Evolutionary conservation across 2,329 filamentous ascomycete genomes (phyloP).

Genomic region (Fusarium odoratissimum): DNA sequence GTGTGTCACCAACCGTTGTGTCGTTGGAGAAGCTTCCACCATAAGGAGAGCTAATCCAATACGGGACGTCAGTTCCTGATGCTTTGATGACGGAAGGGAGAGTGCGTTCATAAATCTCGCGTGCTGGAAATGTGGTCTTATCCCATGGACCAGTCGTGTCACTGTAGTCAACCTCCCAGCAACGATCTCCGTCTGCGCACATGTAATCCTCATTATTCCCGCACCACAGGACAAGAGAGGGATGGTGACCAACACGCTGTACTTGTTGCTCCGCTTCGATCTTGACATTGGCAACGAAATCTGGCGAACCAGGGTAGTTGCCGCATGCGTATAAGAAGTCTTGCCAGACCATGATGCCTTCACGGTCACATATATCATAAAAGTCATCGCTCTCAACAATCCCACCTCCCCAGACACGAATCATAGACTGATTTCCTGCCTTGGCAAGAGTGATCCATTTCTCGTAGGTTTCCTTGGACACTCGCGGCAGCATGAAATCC

Average conservation of each 20-base stretch:
- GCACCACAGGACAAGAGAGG: neutral
- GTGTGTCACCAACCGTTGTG: neutral
- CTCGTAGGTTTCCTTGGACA: neutral
- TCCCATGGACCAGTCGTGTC: conserved; percentile 10
- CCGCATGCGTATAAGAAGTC: conserved; percentile 14
- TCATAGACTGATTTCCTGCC: neutral
- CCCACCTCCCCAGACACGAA: conserved; percentile 2
- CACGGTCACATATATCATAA: neutral
- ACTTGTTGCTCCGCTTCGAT: neutral
- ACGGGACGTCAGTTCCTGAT: neutral
- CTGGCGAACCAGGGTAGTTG: neutral
- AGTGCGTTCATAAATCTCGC: neutral
- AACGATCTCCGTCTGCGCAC: conserved; percentile 1
- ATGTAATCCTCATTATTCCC: conserved; percentile 17
- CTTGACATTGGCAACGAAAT: neutral
- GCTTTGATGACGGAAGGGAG: neutral
- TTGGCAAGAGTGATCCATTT: conserved; percentile 6
- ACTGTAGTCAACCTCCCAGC: conserved; percentile 11
- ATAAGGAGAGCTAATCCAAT: conserved; percentile 7
- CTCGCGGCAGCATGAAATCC: neutral
- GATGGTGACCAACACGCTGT: neutral
- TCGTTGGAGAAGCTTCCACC: conserved; percentile 1
- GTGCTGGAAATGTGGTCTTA: conserved; percentile 7
- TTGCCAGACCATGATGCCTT: conserved; percentile 13
- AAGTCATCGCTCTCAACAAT: neutral